These are phyloP conservation scores for Heliocybe sulcata DNA, from an alignment of 1,284 basidiomycete genomes.

Conservation along the genomic window DNA sequence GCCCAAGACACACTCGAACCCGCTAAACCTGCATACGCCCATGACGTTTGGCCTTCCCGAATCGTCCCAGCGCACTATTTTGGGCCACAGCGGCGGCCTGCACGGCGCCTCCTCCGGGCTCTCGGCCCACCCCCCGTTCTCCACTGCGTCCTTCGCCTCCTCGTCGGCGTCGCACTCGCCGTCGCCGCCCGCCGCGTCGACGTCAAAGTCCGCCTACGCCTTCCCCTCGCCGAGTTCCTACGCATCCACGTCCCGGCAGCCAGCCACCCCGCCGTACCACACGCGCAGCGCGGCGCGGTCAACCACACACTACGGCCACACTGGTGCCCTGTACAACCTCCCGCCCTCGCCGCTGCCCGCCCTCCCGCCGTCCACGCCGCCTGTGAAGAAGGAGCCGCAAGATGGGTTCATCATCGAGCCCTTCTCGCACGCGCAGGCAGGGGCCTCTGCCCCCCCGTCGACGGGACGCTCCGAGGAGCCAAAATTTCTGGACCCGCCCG, in stretches of 20 bases:
- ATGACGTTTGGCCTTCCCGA: constrained; percentile 7
- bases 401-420: constrained; percentile 23
- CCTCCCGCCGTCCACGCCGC: neutral
- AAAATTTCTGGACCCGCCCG: neutral
- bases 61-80: constrained; percentile 7
- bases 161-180: constrained; percentile 4
- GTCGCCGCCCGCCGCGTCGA: constrained; percentile 8
- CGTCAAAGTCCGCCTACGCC: constrained; percentile 4
- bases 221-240: constrained; percentile 4
- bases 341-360: neutral
- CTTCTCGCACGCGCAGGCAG: neutral
- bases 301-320: constrained; percentile 3
- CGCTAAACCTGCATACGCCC: neutral
- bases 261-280: neutral
- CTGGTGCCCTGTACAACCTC: constrained; percentile 4
- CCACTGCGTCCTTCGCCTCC: constrained; percentile 6
- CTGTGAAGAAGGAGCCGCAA: constrained; percentile 13
- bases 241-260: constrained; percentile 1
- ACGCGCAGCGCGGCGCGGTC: neutral
- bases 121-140: neutral
- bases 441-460: neutral
- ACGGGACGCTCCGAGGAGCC: neutral
- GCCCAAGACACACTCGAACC: neutral
- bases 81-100: neutral
- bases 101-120: neutral